Evolutionary conservation across 2,329 filamentous ascomycete genomes (phyloP).

Genomic region (Ophiocordyceps camponoti-saundersi): DNA sequence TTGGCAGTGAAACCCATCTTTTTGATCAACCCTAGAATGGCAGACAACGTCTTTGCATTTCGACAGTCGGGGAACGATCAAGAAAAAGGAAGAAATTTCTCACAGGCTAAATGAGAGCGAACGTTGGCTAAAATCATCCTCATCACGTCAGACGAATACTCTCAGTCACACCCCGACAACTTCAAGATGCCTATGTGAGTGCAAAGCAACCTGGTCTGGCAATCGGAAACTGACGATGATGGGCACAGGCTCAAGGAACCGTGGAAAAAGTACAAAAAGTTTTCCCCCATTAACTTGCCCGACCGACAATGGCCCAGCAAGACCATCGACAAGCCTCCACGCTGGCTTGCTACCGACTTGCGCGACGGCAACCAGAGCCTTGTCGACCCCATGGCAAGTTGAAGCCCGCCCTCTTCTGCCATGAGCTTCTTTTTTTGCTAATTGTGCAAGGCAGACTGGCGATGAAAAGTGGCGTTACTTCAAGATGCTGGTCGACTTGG

Average conservation of each 20-base stretch:
- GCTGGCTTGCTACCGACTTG: constrained; percentile 73
- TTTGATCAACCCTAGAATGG: neutral
- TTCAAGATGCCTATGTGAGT: constrained; percentile 6
- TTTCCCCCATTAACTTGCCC: constrained; percentile 40
- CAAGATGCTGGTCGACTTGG: constrained; percentile 78
- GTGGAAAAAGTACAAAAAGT: constrained; percentile 59
- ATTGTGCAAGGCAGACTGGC: constrained; percentile 44
- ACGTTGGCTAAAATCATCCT: neutral
- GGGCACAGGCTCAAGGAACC: constrained; percentile 51
- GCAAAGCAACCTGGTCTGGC: neutral
- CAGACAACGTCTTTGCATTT: neutral
- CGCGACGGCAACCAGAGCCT: constrained; percentile 90
- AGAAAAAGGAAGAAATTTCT: no score
- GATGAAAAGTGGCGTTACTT: constrained; percentile 94
- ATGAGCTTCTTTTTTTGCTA: neutral
- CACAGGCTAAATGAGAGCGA: neutral
- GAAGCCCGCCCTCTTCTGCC: neutral
- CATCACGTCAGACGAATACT: neutral
- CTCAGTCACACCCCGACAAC: neutral
- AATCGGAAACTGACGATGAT: neutral
- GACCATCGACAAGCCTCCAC: constrained; percentile 65
- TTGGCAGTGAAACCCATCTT: neutral
- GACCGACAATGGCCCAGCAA: constrained; percentile 73
- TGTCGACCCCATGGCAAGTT: constrained; percentile 70
- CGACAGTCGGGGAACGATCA: neutral